Evolutionary conservation across 2,329 filamentous ascomycete genomes (phyloP), one percentile per base, ranked within the genome.

Genomic region (Pseudopithomyces chartarum): DNA sequence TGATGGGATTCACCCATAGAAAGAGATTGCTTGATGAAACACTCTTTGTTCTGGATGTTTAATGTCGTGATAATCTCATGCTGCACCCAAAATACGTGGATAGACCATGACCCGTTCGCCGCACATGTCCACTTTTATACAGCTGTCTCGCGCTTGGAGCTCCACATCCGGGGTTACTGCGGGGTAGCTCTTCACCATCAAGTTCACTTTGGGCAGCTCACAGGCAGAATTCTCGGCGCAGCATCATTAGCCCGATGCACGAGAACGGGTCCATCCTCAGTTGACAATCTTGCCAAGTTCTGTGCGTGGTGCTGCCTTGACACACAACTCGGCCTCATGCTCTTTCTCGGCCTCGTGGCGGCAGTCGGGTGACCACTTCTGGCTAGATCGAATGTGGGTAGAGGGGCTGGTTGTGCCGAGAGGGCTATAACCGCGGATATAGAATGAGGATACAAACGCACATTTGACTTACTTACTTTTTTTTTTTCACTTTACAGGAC

Each of bases 171-270:
- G 47, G 20, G 33, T 34, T 20, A 40, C 15, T 50, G 47, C 22
- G 47, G 47, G 47, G 47, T 50, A 50, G 34, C 15, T 15, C 13
- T 20, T 19, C 47, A 39, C 33, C 19, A 10, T 12, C 12, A 22
- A 6, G 34, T 39, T 36, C 13, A 15, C 22, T 40, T 50, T 36
- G 15, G 47, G 47, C 47, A 50, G 47, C 22, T 51, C 40, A 17
- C 26, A 52, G 44, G 15, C 20, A 13, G 2, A 36, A 36, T 32
- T 43, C 52, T 57, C 56, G 47, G 55, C 62, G 48, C 56, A 51
- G 56, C 34, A 62, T 52, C 54, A 58, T 55, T 60, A 32, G 34
- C 58, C 63, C 63, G 64, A 62, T 56, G 58, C 58, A 50, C 47
- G 47, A 39, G 47, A 36, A 40, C 34, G 34, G 34, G 15, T 29